phyloP scores from a whole-genome alignment of 768 basidiomycete species.

The Rickenella mellea region DNA sequence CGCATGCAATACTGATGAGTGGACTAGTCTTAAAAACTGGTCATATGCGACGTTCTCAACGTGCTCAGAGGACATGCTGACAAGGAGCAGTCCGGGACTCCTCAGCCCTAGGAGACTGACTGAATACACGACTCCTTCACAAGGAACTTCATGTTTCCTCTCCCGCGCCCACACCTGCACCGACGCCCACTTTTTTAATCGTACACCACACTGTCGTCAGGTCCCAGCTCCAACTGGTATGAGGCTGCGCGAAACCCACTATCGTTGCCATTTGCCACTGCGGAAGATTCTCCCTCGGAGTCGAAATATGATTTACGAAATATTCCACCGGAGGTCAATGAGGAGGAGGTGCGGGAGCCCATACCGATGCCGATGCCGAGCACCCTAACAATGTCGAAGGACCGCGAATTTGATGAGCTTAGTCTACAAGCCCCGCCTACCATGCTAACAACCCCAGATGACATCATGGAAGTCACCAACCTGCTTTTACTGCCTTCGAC shows the following conservation, averaged over 20 bases:
- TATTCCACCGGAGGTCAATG: conserved; percentile 20
- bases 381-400: conserved; percentile 1
- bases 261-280: conserved; percentile 36
- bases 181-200: too few species aligned
- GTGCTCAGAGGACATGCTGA: too few species aligned
- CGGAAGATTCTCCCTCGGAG: conserved; percentile 29
- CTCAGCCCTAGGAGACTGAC: too few species aligned
- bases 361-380: neutral
- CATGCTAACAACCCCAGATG: conserved; percentile 20
- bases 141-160: too few species aligned
- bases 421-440: conserved; percentile 16
- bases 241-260: neutral
- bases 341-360: neutral
- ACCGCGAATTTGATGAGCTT: conserved; percentile 9
- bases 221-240: too few species aligned
- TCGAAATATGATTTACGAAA: conserved; percentile 36
- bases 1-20: too few species aligned
- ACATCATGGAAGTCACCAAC: neutral
- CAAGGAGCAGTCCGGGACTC: too few species aligned
- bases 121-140: too few species aligned
- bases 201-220: conserved; percentile 8
- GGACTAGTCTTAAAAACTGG: too few species aligned
- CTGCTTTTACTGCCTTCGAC: neutral
- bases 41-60: too few species aligned
- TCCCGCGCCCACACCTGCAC: too few species aligned